phyloP scores from a whole-genome alignment of 352 stramenopile species.

The Thraustochytrium striatum region DNA sequence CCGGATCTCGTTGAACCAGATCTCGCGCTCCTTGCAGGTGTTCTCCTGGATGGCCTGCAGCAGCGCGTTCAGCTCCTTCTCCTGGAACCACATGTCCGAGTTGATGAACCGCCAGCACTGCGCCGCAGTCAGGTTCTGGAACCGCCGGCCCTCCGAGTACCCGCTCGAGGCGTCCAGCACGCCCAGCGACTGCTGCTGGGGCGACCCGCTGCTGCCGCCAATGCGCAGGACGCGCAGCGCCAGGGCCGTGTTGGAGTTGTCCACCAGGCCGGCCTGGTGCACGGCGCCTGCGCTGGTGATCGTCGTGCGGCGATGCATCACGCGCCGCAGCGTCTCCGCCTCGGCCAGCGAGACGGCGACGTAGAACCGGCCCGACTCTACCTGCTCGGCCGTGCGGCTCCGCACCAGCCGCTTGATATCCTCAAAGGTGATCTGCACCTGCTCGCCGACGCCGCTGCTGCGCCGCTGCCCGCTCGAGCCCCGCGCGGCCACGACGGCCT shows the following conservation, averaged over 20 bases:
- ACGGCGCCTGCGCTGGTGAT: constrained; percentile 10
- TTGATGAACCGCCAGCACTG: constrained; percentile 96
- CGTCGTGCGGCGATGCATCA: constrained; percentile 79
- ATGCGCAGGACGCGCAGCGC: constrained; percentile 30
- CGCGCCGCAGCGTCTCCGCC: constrained; percentile 90
- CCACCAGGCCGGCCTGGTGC: constrained; percentile 26
- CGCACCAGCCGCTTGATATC: constrained; percentile 69
- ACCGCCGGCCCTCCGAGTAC: constrained; percentile 65
- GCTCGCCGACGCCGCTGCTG: background rate
- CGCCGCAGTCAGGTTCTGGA: constrained; percentile 70
- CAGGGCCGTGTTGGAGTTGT: constrained; percentile 23
- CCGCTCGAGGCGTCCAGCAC: constrained; percentile 68
- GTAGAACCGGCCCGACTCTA: constrained; percentile 79
- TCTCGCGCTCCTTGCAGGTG: constrained; percentile 59
- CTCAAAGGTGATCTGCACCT: constrained; percentile 54
- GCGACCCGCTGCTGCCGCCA: too few relatives aligned
- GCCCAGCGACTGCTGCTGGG: constrained; percentile 21
- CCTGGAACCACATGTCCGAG: constrained; percentile 95
- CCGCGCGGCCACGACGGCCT: constrained; percentile 56
- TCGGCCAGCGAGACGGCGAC: constrained; percentile 92
- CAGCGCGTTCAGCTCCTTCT: constrained; percentile 83
- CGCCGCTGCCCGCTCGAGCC: constrained; percentile 53
- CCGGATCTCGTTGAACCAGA: constrained; percentile 79
- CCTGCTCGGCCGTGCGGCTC: constrained; percentile 68
- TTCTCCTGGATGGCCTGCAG: constrained; percentile 73